These are phyloP conservation scores for Boletus reticuloceps DNA, from an alignment of 768 basidiomycete genomes.

Conservation along the genomic window DNA sequence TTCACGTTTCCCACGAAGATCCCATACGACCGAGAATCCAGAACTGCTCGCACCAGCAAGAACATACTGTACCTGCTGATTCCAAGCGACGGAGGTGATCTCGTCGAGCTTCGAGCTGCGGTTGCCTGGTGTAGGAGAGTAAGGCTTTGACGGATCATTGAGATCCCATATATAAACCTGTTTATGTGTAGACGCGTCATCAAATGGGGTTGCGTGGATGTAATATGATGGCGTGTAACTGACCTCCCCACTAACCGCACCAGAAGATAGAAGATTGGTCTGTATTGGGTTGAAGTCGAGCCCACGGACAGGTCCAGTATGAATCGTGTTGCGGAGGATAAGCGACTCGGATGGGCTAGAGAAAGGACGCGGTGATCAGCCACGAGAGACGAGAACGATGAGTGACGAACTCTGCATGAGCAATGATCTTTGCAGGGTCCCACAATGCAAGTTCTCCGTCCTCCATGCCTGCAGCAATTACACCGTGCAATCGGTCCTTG, in stretches of 20 bases:
- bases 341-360: constrained; percentile 61
- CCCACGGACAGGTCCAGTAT: constrained; percentile 91
- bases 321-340: constrained; percentile 80
- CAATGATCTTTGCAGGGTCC: constrained; percentile 91
- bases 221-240: constrained; percentile 24
- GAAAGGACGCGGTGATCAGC: constrained; percentile 8
- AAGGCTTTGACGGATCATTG: constrained; percentile 88
- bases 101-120: constrained; percentile 88
- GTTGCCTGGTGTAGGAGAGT: constrained; percentile 74
- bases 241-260: constrained; percentile 88
- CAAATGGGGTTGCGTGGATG: constrained; percentile 6
- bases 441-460: constrained; percentile 91
- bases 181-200: background rate
- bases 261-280: constrained; percentile 84
- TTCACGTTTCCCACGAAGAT: constrained; percentile 89
- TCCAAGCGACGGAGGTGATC: constrained; percentile 94
- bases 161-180: constrained; percentile 97
- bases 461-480: constrained; percentile 95
- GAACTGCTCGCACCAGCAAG: constrained; percentile 92
- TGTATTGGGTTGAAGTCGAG: constrained; percentile 93
- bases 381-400: constrained; percentile 3
- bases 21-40: constrained; percentile 97
- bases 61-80: constrained; percentile 89
- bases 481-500: constrained; percentile 61
- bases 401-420: constrained; percentile 61